A percentile compares a stretch with the other conserved stretches of the same genome.
Conservation (phyloP, 2,329 filamentous ascomycete genomes). For the Aspergillus chevalieri region DNA sequence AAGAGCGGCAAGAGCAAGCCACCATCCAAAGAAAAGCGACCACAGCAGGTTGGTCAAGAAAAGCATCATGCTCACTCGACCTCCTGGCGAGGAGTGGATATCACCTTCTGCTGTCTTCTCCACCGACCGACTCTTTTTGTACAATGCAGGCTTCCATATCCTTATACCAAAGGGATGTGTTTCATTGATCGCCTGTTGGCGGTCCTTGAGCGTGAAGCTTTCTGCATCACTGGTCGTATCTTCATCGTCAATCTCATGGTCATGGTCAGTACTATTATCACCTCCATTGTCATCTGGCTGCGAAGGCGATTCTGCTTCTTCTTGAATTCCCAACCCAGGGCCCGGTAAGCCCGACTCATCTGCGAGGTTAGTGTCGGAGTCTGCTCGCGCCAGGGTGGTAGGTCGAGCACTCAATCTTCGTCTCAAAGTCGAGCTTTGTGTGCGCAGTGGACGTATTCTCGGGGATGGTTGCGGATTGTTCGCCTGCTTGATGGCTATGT, state of each 20-base stretch:
- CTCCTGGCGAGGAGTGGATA: constrained; percentile 90
- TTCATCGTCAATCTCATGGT: constrained; percentile 55
- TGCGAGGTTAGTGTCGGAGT: constrained; percentile 32
- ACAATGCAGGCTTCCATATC: constrained; percentile 96
- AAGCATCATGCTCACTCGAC: constrained; percentile 76
- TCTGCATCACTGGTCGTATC: constrained; percentile 81
- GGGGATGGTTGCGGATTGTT: constrained; percentile 28
- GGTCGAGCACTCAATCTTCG: constrained; percentile 30
- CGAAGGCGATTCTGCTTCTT: constrained; percentile 8
- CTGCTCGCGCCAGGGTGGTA: constrained; percentile 27
- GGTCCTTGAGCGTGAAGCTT: constrained; percentile 94
- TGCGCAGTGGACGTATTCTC: constrained; percentile 27
- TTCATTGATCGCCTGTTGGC: constrained; percentile 96
- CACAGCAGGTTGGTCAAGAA: constrained; percentile 84
- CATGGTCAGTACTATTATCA: constrained; percentile 26
- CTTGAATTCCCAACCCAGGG: constrained; percentile 17
- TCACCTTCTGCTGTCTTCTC: constrained; percentile 94
- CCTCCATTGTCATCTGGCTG: constrained; percentile 14
- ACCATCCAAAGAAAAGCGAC: constrained; percentile 93
- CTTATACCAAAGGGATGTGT: constrained; percentile 98
- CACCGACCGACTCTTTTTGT: constrained; percentile 95
- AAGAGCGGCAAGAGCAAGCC: constrained; percentile 73
- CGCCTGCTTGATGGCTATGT: constrained; percentile 44
- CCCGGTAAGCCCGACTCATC: constrained; percentile 34
- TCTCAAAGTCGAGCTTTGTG: constrained; percentile 35